A percentile compares a stretch with the other conserved stretches of the same genome.
Conservation (phyloP, 2,329 filamentous ascomycete genomes). For the Apiospora aurea region DNA sequence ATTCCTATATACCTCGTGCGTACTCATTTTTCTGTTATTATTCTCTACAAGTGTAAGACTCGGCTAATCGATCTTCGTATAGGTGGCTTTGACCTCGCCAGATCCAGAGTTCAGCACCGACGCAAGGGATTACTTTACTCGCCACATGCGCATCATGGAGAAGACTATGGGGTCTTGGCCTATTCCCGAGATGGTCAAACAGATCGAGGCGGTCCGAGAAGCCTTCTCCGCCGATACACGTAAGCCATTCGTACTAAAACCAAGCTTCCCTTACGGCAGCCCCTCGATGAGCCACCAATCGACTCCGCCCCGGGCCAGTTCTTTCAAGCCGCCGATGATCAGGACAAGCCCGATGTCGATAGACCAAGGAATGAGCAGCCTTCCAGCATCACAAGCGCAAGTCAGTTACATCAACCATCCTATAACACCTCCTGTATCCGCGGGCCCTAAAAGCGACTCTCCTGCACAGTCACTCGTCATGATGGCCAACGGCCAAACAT, state of each 20-base stretch:
- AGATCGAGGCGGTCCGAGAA: slow-evolving; percentile 87
- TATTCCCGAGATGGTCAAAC: slow-evolving; percentile 87
- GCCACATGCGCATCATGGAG: slow-evolving; percentile 94
- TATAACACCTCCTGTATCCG: slow-evolving; percentile 82
- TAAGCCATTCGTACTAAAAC: slow-evolving; percentile 88
- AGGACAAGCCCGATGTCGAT: slow-evolving; percentile 60
- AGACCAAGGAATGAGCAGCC: slow-evolving; percentile 62
- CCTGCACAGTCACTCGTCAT: slow-evolving; percentile 76
- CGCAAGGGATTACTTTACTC: slow-evolving; percentile 86
- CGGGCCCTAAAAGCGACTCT: slow-evolving; percentile 78
- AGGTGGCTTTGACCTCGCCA: slow-evolving; percentile 93
- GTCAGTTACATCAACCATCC: slow-evolving; percentile 75
- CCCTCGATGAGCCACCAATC: slow-evolving; percentile 70
- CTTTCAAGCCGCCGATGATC: slow-evolving; percentile 56
- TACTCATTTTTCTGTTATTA: slow-evolving; percentile 35
- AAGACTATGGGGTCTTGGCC: slow-evolving; percentile 83
- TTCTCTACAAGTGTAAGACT: slow-evolving; percentile 7
- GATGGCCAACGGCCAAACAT: slow-evolving; percentile 66
- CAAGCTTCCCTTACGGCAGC: slow-evolving; percentile 86
- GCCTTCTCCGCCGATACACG: slow-evolving; percentile 88
- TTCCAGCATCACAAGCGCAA: slow-evolving; percentile 60
- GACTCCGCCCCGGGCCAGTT: slow-evolving; percentile 66
- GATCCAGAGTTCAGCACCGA: slow-evolving; percentile 87
- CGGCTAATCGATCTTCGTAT: slow-evolving; percentile 28
- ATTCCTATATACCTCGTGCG: slow-evolving; percentile 92